Evolutionary conservation across 2,329 filamentous ascomycete genomes (phyloP).

Genomic region (Keithomyces neogunnii): DNA sequence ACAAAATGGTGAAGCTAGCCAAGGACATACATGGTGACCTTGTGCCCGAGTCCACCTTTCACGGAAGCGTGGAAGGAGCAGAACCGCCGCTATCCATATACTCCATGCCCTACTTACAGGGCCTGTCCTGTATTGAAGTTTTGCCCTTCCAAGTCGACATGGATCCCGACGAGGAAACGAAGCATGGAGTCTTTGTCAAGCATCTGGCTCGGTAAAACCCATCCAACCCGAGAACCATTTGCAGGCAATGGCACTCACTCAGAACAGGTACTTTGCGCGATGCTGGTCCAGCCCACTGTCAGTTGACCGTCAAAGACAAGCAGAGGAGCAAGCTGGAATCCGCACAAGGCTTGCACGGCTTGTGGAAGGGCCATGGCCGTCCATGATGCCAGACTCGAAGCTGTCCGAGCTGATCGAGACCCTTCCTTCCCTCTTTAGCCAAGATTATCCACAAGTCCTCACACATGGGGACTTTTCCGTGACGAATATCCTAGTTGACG

Average conservation of each 20-base stretch:
- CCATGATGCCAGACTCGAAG: conserved; percentile 7
- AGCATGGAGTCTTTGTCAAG: not conserved
- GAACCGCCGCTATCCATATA: conserved; percentile 16
- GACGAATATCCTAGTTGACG: conserved; percentile 21
- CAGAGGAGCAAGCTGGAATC: conserved; percentile 11
- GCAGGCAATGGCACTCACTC: not conserved
- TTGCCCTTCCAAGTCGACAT: too few species aligned
- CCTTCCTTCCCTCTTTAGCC: conserved; percentile 16
- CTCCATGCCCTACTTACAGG: conserved; percentile 15
- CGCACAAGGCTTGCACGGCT: conserved; percentile 10
- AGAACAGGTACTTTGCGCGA: conserved; percentile 18
- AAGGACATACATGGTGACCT: conserved; percentile 17
- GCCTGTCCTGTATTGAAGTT: conserved; percentile 15
- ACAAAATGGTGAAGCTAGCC: conserved; percentile 14
- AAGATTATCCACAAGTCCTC: conserved; percentile 20
- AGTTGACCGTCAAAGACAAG: conserved; percentile 7
- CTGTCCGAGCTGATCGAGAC: conserved; percentile 11
- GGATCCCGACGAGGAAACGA: not conserved
- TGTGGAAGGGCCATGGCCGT: not conserved
- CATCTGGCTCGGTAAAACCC: not conserved
- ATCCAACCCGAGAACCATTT: not conserved
- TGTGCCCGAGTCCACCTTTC: conserved; percentile 14
- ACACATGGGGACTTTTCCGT: conserved; percentile 20
- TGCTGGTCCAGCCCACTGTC: conserved; percentile 11
- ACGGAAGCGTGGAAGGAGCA: conserved; percentile 15